Evolutionary conservation across 306 rosid species (phyloP).

Genomic region (Senna siamea): DNA sequence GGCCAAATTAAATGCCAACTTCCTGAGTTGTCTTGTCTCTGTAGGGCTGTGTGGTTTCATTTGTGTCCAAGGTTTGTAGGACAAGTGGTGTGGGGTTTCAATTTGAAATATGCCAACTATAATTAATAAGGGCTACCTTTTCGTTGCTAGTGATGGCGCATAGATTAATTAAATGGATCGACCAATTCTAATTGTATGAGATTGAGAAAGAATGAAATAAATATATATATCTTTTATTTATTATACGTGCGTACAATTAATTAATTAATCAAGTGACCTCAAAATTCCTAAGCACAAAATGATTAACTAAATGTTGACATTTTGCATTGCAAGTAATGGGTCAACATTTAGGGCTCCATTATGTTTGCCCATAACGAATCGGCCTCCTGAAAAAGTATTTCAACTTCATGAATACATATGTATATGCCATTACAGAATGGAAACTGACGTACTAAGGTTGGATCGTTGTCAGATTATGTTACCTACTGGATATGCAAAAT

Average conservation of each 20-base stretch:
- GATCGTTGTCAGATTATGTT: conserved; percentile 39
- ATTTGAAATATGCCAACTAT: not conserved
- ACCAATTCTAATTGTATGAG: too few relatives aligned
- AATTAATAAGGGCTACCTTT: not conserved
- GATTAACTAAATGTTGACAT: conserved; percentile 21
- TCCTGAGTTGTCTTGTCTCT: conserved; percentile 9
- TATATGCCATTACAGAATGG: not conserved
- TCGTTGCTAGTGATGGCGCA: not conserved
- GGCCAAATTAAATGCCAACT: not conserved
- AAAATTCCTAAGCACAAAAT: too few relatives aligned
- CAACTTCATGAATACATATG: not conserved
- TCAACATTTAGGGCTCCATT: not conserved
- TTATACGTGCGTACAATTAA: too few relatives aligned
- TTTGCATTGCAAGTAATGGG: not conserved
- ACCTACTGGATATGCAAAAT: conserved; percentile 35
- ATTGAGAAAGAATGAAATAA: too few relatives aligned
- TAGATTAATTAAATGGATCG: too few relatives aligned
- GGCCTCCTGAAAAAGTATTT: not conserved
- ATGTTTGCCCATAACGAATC: conserved; percentile 1
- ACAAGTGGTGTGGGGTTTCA: conserved; percentile 8
- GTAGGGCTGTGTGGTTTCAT: conserved; percentile 18
- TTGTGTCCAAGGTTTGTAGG: conserved; percentile 26
- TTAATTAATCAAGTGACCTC: too few relatives aligned
- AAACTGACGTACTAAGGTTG: not conserved
- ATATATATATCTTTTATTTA: too few relatives aligned